Conservation (phyloP, 176 grass and related monocot species). For the Alloteropsis semialata region DNA sequence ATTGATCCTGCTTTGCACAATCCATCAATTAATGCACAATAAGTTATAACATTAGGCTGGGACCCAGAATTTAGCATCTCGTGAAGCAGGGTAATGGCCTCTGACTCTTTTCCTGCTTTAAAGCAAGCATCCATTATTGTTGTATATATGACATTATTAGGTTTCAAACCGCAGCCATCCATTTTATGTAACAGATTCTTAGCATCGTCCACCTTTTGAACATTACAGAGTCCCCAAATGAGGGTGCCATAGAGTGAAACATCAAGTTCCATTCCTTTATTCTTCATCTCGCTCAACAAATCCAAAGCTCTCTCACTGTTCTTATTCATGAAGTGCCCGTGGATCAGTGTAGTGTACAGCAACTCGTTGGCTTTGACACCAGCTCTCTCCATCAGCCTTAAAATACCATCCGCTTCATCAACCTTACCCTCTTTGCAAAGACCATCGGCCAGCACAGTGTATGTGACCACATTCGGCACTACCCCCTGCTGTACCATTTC, state of each 20-base stretch:
- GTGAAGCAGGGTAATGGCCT: conserved; percentile 66
- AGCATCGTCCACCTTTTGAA: conserved; percentile 81
- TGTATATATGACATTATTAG: conserved; percentile 86
- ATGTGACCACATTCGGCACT: conserved; percentile 67
- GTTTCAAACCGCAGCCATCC: conserved; percentile 66
- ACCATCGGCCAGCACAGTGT: conserved; percentile 75
- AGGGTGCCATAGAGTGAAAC: conserved; percentile 74
- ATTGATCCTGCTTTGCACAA: conserved; percentile 81
- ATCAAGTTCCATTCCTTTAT: conserved; percentile 80
- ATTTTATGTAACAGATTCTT: conserved; percentile 72
- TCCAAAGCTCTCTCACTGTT: conserved; percentile 57
- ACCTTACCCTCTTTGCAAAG: conserved; percentile 83
- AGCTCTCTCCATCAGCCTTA: conserved; percentile 54
- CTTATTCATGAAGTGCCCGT: conserved; percentile 71
- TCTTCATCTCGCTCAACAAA: conserved; percentile 75
- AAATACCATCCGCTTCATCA: conserved; percentile 64
- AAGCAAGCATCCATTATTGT: conserved; percentile 86
- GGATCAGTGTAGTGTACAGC: conserved; percentile 76
- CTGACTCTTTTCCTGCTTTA: conserved; percentile 70
- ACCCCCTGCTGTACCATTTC: conserved; percentile 82
- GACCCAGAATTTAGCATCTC: conserved; percentile 60
- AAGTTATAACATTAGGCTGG: conserved; percentile 66
- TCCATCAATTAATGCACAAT: conserved; percentile 85
- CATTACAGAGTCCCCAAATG: conserved; percentile 88
- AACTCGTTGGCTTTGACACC: conserved; percentile 55